Percentiles rank a stretch among this genome's conserved stretches.
Evolutionary conservation across 495 filamentous ascomycete genomes (phyloP).

Genomic region (Podospora tetraspora): DNA sequence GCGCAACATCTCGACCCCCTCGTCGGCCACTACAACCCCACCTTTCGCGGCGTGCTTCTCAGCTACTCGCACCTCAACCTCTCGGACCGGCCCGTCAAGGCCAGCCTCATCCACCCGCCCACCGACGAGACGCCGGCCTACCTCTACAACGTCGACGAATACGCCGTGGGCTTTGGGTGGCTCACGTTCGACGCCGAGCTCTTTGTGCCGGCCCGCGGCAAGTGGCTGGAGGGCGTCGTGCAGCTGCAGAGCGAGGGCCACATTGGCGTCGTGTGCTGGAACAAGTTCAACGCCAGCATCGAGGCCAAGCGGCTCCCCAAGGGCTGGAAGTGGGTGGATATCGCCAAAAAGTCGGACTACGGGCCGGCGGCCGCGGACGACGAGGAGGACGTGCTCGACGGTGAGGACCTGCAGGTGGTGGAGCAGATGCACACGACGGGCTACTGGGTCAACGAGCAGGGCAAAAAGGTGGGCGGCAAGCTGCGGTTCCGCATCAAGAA

Average conservation of each 20-base stretch:
- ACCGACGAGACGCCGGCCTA: conserved; percentile 37
- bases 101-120: conserved; percentile 25
- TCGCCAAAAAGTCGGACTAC: conserved; percentile 23
- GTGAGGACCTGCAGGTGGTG: conserved; percentile 30
- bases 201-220: conserved; percentile 42
- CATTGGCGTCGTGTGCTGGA: conserved; percentile 47
- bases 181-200: conserved; percentile 43
- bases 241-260: conserved; percentile 47
- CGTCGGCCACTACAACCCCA: conserved; percentile 43
- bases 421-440: conserved; percentile 46
- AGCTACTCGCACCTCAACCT: conserved; percentile 43
- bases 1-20: conserved; percentile 44
- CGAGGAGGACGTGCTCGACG: conserved; percentile 23
- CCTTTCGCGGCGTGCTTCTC: conserved; percentile 41
- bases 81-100: conserved; percentile 37
- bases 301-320: conserved; percentile 41
- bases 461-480: conserved; percentile 36
- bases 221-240: conserved; percentile 45
- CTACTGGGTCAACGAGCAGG: conserved; percentile 41
- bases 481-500: conserved; percentile 47
- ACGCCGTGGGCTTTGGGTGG: conserved; percentile 43
- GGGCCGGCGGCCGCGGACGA: conserved; percentile 13
- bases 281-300: conserved; percentile 47
- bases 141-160: conserved; percentile 40
- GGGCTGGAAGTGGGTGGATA: conserved; percentile 45